Conservation (phyloP, 306 rosid species). For the Macrotyloma uniflorum region DNA sequence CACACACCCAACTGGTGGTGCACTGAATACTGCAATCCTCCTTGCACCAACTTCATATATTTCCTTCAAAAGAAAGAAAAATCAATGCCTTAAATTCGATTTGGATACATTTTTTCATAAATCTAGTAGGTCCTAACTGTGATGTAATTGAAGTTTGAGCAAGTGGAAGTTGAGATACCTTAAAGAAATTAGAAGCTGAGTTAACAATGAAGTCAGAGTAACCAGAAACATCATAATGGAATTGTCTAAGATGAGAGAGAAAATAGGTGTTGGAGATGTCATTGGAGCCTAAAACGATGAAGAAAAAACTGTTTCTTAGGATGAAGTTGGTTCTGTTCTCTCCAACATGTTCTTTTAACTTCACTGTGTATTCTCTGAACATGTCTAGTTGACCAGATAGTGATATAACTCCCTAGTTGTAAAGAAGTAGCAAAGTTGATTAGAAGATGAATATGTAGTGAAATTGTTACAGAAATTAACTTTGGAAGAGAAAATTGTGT, state of each 20-base stretch:
- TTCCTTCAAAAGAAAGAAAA: constrained; percentile 35
- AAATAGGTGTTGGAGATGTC: constrained; percentile 76
- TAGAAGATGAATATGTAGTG: not conserved
- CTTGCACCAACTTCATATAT: constrained; percentile 56
- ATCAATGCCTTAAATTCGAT: too few species aligned
- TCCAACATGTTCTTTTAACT: constrained; percentile 51
- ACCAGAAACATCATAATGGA: constrained; percentile 55
- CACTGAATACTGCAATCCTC: constrained; percentile 57
- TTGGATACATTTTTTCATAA: too few species aligned
- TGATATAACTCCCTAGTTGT: constrained; percentile 41
- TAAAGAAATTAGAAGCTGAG: constrained; percentile 46
- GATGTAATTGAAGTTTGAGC: too few species aligned
- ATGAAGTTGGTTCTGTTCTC: constrained; percentile 53
- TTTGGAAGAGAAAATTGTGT: not conserved
- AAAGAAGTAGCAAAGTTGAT: not conserved
- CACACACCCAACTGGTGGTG: constrained; percentile 69
- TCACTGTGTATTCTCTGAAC: constrained; percentile 60
- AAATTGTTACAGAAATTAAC: not conserved
- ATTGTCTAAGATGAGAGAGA: constrained; percentile 38
- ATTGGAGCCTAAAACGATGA: constrained; percentile 64
- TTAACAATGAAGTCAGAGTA: constrained; percentile 56
- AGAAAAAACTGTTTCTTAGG: constrained; percentile 48
- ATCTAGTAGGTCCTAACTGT: too few species aligned
- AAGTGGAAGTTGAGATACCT: constrained; percentile 38
- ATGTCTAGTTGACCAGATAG: constrained; percentile 42